Evolutionary conservation across 2,329 filamentous ascomycete genomes (phyloP), one percentile per base, ranked within the genome.

Genomic region (Knufia fluminis): DNA sequence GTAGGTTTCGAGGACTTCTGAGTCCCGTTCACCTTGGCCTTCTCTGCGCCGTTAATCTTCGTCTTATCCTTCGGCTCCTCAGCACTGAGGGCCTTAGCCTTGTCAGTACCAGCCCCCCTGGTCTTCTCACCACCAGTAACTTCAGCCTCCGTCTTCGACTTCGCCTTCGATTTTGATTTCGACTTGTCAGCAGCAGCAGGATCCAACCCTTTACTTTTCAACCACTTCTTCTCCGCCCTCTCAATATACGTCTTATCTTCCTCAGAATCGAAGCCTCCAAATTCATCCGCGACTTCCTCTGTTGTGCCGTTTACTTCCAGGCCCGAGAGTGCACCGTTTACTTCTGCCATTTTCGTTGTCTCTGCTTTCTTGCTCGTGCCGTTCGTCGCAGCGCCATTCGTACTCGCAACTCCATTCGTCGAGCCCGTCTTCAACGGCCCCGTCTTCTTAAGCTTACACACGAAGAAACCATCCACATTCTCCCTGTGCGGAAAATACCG

Each of bases 401-500:
- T n/a, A n/a, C n/a, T n/a, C n/a, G n/a, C n/a, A n/a, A n/a, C n/a
- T n/a, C n/a, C n/a, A n/a, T n/a, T n/a, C n/a, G n/a, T n/a, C n/a
- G n/a, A n/a, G n/a, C n/a, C n/a, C n/a, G n/a, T 80, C 71, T 79
- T 85, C 35, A 85, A 86, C 2, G 87, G 85, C 0, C 81, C 91
- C 14, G 80, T 80, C 77, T 98, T 98, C 70, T 94, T 90, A 71
- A 98, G 85, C 69, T 98, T 98, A 62, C 89, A 87, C 54, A 98
- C 92, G 66, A 89, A 98, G 81, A 98, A 98, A 56, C 92, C 92
- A 66, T 97, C 92, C 28, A 98, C 89, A 70, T 96, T 95, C 73
- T 92, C 88, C 17, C 85, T 79, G 66, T 95, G 88, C 0, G 89
- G 88, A 69, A 94, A 95, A 73, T 88, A 95, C 50, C 90, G 76